A percentile compares a stretch with the other conserved stretches of the same genome.
Conservation (phyloP, 768 basidiomycete genomes). For the Terana coerulea region DNA sequence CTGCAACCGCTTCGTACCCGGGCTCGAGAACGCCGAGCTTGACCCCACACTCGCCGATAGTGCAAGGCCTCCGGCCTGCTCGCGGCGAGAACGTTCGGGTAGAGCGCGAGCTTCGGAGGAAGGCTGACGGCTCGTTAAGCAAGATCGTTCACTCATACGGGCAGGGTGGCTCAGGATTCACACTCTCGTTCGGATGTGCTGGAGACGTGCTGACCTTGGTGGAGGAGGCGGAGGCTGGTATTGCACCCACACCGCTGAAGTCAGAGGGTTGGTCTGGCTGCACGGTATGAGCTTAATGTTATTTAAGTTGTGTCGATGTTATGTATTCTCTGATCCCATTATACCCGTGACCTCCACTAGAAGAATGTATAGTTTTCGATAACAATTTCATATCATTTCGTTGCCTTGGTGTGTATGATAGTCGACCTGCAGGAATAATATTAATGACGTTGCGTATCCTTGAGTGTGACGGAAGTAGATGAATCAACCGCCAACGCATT, state of each 20-base stretch:
- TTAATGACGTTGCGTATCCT: too few species aligned
- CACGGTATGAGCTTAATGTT: not conserved
- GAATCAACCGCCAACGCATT: too few species aligned
- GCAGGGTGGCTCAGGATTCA: constrained; percentile 20
- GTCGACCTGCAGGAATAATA: too few species aligned
- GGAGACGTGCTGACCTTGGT: constrained; percentile 18
- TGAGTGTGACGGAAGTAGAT: too few species aligned
- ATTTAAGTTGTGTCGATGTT: too few species aligned
- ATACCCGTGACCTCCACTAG: too few species aligned
- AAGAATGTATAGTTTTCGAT: too few species aligned
- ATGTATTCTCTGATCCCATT: too few species aligned
- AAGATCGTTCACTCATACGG: constrained; percentile 21
- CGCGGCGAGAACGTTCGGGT: constrained; percentile 18
- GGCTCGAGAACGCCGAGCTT: constrained; percentile 15
- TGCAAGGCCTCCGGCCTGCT: constrained; percentile 18
- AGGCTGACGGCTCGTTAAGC: constrained; percentile 14
- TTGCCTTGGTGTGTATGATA: too few species aligned
- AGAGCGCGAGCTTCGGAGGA: constrained; percentile 15
- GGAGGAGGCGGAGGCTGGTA: constrained; percentile 12
- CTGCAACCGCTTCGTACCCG: constrained; percentile 17
- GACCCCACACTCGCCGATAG: constrained; percentile 17
- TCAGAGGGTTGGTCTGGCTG: not conserved
- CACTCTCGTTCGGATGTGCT: constrained; percentile 21
- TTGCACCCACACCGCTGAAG: constrained; percentile 11
- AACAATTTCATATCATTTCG: too few species aligned